Conservation (phyloP, 192 early-diverging fungal genomes). For the Backusella tarrabulga region DNA sequence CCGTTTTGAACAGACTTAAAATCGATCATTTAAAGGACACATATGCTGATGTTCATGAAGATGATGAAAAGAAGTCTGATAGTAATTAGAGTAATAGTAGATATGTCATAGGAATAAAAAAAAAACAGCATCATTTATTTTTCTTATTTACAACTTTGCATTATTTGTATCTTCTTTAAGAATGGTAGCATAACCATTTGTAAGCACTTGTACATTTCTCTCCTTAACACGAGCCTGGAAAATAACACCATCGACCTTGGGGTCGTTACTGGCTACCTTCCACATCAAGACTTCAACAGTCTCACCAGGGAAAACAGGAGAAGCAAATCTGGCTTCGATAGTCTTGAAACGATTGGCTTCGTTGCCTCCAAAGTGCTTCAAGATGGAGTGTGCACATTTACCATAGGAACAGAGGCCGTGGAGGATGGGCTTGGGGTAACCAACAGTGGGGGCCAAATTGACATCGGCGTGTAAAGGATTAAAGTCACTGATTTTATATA, state of each 20-base stretch:
- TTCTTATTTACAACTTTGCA: slow-evolving; percentile 12
- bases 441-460: slow-evolving; percentile 59
- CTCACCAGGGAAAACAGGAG: slow-evolving; percentile 73
- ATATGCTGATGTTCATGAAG: not conserved
- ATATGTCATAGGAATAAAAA: not conserved
- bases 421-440: slow-evolving; percentile 70
- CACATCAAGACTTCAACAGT: slow-evolving; percentile 69
- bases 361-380: slow-evolving; percentile 52
- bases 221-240: slow-evolving; percentile 61
- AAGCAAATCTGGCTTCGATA: slow-evolving; percentile 66
- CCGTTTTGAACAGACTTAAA: not conserved
- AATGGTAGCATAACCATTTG: slow-evolving; percentile 54
- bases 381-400: slow-evolving; percentile 54
- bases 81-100: not conserved
- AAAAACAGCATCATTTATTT: not conserved
- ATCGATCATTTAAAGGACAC: not conserved
- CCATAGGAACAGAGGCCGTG: slow-evolving; percentile 72
- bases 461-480: slow-evolving; percentile 79
- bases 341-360: slow-evolving; percentile 56
- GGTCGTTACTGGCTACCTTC: slow-evolving; percentile 49
- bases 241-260: slow-evolving; percentile 48
- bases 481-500: slow-evolving; percentile 53
- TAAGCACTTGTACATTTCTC: slow-evolving; percentile 58
- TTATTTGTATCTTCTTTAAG: slow-evolving; percentile 7
- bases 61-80: not conserved